phyloP scores from a whole-genome alignment of 139 green algal species.

The Chlamydomonas schloesseri region DNA sequence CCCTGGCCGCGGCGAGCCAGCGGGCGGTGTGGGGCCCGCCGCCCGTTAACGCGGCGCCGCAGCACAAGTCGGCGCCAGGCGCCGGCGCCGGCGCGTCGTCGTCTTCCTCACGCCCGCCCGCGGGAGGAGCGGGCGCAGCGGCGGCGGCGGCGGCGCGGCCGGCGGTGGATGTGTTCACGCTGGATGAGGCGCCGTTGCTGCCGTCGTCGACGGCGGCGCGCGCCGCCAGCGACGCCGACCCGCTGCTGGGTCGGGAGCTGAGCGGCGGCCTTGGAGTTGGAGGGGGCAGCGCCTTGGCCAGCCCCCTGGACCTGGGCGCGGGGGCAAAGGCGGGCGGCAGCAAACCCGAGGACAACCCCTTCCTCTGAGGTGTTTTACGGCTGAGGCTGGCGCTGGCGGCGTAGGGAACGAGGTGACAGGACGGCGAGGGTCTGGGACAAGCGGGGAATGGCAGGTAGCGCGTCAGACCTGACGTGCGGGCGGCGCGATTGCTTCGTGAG shows the following conservation, averaged over 20 bases:
- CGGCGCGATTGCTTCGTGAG: too few species aligned
- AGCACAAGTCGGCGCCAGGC: neutral
- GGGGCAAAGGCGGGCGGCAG: neutral
- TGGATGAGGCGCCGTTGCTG: neutral
- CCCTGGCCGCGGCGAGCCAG: neutral
- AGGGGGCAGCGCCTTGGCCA: neutral
- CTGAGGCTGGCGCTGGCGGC: too few species aligned
- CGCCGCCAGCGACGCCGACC: neutral
- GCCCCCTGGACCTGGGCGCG: neutral
- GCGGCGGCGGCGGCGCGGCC: neutral
- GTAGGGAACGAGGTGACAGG: too few species aligned
- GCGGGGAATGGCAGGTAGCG: too few species aligned
- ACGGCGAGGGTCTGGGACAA: too few species aligned
- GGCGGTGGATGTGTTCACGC: slow-evolving; percentile 17
- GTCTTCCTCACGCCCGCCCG: too few species aligned
- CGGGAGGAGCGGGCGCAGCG: neutral
- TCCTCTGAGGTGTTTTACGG: slow-evolving; percentile 9
- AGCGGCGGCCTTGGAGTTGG: too few species aligned
- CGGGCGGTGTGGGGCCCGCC: slow-evolving; percentile 18
- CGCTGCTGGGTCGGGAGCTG: slow-evolving; percentile 1
- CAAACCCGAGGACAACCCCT: slow-evolving; percentile 1
- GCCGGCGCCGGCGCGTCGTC: neutral
- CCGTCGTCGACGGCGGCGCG: neutral
- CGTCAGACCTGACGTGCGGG: too few species aligned
- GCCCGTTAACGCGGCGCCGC: neutral